Conservation (phyloP, 495 filamentous ascomycete species). For the Pyrenula massariospora region DNA sequence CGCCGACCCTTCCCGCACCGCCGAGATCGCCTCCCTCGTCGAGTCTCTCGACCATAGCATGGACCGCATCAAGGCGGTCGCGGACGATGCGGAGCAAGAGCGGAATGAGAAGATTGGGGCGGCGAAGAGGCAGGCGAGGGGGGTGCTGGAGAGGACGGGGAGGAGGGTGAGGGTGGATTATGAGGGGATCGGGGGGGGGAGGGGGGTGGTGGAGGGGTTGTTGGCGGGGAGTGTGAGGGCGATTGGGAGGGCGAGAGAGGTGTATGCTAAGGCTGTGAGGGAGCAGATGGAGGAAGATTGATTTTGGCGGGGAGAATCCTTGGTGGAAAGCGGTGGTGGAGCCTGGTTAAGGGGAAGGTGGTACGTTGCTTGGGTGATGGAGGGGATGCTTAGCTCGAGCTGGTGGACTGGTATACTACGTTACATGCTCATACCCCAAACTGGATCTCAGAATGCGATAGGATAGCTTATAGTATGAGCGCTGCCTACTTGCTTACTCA, state of each 20-base stretch:
- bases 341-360: no score
- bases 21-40: constrained; percentile 62
- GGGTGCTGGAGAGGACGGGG: constrained; percentile 55
- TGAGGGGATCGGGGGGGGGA: constrained; percentile 58
- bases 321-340: no score
- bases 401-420: no score
- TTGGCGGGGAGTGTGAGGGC: constrained; percentile 59
- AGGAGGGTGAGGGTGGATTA: constrained; percentile 54
- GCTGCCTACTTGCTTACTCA: no score
- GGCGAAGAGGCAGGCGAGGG: constrained; percentile 54
- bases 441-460: no score
- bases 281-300: constrained; percentile 40
- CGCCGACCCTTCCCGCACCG: constrained; percentile 62
- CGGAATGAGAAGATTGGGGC: constrained; percentile 44
- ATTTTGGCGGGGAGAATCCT: no score
- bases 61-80: constrained; percentile 74
- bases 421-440: no score
- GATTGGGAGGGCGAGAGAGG: constrained; percentile 46
- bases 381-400: no score
- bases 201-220: constrained; percentile 60
- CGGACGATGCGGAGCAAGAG: constrained; percentile 65
- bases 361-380: no score
- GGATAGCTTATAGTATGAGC: no score
- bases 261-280: constrained; percentile 53
- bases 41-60: constrained; percentile 64